Conservation (phyloP, 2,329 filamentous ascomycete species). For the Xylariales sp. region DNA sequence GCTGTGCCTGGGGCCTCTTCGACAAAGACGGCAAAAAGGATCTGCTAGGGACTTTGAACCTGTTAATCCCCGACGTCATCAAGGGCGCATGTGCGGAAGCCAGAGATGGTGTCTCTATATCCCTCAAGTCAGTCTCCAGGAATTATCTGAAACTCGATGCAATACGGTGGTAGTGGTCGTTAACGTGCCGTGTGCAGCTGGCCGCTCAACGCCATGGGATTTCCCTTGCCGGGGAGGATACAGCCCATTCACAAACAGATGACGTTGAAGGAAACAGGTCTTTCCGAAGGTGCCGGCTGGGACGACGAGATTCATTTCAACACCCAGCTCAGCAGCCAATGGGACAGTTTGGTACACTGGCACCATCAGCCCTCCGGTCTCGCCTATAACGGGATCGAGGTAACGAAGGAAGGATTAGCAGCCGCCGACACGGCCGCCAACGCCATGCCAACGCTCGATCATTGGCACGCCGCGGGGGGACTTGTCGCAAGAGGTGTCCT, state of each 20-base stretch:
- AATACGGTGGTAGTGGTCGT: not conserved
- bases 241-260: constrained; percentile 52
- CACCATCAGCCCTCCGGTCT: constrained; percentile 56
- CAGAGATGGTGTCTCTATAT: constrained; percentile 62
- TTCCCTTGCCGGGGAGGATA: constrained; percentile 52
- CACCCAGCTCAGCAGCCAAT: constrained; percentile 66
- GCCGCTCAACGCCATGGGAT: constrained; percentile 56
- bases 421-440: constrained; percentile 49
- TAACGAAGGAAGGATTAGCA: constrained; percentile 51
- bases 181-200: constrained; percentile 48
- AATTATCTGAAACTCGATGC: not conserved
- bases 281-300: constrained; percentile 50
- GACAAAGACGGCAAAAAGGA: constrained; percentile 63
- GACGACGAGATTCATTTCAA: constrained; percentile 67
- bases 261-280: constrained; percentile 49
- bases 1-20: constrained; percentile 65
- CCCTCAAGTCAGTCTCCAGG: constrained; percentile 59
- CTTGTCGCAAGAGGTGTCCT: constrained; percentile 67
- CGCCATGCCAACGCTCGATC: constrained; percentile 56
- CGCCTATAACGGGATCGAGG: constrained; percentile 63
- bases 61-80: constrained; percentile 60
- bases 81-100: constrained; percentile 57
- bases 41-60: constrained; percentile 63
- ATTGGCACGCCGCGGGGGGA: constrained; percentile 64
- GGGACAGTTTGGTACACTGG: constrained; percentile 65